A percentile compares a stretch with the other conserved stretches of the same genome.
Conservation (phyloP, 768 basidiomycete species). For the Trametes cingulata region DNA sequence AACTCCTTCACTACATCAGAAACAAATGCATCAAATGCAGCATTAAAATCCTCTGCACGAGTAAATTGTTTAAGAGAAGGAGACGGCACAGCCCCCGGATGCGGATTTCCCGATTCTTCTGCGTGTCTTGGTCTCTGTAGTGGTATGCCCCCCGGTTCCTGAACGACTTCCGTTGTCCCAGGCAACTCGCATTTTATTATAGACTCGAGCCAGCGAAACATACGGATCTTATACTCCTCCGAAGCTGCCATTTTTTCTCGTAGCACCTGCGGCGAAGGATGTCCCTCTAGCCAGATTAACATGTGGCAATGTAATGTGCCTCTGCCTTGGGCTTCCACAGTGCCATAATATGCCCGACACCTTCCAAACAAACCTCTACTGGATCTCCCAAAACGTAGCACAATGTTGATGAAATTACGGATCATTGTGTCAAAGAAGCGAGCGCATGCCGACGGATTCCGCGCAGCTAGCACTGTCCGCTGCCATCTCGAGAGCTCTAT, state of each 20-base stretch:
- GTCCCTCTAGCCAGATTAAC: slow-evolving; percentile 31
- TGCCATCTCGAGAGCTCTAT: not conserved
- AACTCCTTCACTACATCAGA: not conserved
- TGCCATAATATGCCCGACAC: slow-evolving; percentile 26
- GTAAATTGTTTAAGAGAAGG: not conserved
- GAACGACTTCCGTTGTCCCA: not conserved
- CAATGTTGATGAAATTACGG: not conserved
- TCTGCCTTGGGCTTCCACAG: slow-evolving; percentile 31
- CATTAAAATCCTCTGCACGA: not conserved
- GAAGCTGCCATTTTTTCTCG: slow-evolving; percentile 9
- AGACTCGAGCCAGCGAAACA: not conserved
- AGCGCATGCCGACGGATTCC: not conserved
- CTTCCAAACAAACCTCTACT: not conserved
- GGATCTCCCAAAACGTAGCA: not conserved
- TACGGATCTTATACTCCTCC: not conserved
- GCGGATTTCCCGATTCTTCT: not conserved
- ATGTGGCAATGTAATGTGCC: slow-evolving; percentile 35
- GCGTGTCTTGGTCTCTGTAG: not conserved
- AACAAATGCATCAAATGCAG: not conserved
- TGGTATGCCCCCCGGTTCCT: not conserved
- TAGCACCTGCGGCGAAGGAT: slow-evolving; percentile 23
- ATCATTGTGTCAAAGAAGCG: slow-evolving; percentile 5
- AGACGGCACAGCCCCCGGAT: not conserved
- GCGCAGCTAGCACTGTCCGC: not conserved
- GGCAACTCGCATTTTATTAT: not conserved